Evolutionary conservation across 139 green algal genomes (phyloP), one percentile per base, ranked within the genome.

Genomic region (Ettlia oleoabundans): DNA sequence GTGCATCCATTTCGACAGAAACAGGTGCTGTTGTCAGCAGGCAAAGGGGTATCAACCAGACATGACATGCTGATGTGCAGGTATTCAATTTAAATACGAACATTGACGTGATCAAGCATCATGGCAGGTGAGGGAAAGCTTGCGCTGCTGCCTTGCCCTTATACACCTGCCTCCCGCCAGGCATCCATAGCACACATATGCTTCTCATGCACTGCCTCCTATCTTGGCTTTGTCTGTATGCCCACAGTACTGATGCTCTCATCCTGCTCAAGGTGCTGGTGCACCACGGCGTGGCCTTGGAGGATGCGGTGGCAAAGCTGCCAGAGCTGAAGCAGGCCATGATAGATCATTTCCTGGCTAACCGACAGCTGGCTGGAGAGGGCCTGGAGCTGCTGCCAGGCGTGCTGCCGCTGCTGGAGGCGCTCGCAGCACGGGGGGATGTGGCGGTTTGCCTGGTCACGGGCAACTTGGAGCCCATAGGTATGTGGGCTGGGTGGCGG

Each of bases 381-480:
- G 92, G 92, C 2, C 72, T 95, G n/a, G 87, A 90, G 68, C 43
- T 93, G 53, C 82, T 95, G 32, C 91, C 89, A 9, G 92, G 92
- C 19, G 88, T 94, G 35, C 58, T 78, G 62, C 64, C 83, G n/a
- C 55, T 95, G 33, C 87, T 95, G 37, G n/a, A 80, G 33, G 78
- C 80, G 35, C 77, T 89, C 10, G 77, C 85, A 63, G 80, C 86
- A n/a, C 64, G 77, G 4, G 30, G n/a, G 1, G 78, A 92, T 64
- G 89, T 93, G 37, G 41, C 82, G 0, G 89, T 92, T 2, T 94
- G 93, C 83, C 84, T 98, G 73, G 94, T 97, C 58, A 83, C 78
- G 1, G 96, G 96, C 47, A 99, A 99, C 88, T 92, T 99, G 47
- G 89, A 97, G 79, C 91, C 92, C 1, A 97, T 99, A 65, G 96